Percentiles rank a stretch among this genome's conserved stretches.
These are phyloP conservation scores for Dendryphion nanum DNA, from an alignment of 2,329 filamentous ascomycete species.

Conservation along the genomic window DNA sequence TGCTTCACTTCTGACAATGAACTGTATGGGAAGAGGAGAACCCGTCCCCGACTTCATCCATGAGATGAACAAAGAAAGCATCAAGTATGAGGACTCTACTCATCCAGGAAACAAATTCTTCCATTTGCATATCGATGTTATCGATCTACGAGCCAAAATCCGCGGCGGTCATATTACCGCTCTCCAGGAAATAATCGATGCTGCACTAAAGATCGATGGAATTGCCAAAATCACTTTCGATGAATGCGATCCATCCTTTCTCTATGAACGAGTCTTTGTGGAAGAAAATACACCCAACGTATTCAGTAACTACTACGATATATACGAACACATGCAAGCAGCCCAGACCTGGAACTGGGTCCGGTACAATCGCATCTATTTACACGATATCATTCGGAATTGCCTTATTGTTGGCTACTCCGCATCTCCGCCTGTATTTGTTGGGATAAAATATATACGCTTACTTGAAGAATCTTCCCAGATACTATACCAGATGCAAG, in stretches of 20 bases:
- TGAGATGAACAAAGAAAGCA: slow-evolving; percentile 22
- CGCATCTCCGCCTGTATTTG: slow-evolving; percentile 23
- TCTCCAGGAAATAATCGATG: slow-evolving; percentile 20
- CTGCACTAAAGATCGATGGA: slow-evolving; percentile 24
- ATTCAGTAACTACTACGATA: slow-evolving; percentile 29
- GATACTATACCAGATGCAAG: slow-evolving; percentile 24
- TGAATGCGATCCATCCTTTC: slow-evolving; percentile 17
- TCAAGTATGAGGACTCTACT: slow-evolving; percentile 14
- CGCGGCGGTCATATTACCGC: slow-evolving; percentile 12
- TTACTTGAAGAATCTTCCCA: slow-evolving; percentile 22
- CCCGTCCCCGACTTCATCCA: slow-evolving; percentile 23
- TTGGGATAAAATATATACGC: slow-evolving; percentile 14
- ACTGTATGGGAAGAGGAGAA: slow-evolving; percentile 24
- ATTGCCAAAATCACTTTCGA: slow-evolving; percentile 20
- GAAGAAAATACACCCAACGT: slow-evolving; percentile 13
- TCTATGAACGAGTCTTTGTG: slow-evolving; percentile 18
- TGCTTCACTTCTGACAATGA: slow-evolving; percentile 24
- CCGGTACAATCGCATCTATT: slow-evolving; percentile 31
- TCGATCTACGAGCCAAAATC: slow-evolving; percentile 28
- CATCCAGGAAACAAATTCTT: slow-evolving; percentile 29
- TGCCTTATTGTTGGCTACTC: slow-evolving; percentile 25
- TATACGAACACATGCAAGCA: slow-evolving; percentile 25
- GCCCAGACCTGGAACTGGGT: slow-evolving; percentile 37
- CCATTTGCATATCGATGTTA: slow-evolving; percentile 24
- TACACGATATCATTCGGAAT: slow-evolving; percentile 37